Conservation (phyloP, 495 filamentous ascomycete genomes). For the Talaromyces thailandensis region DNA sequence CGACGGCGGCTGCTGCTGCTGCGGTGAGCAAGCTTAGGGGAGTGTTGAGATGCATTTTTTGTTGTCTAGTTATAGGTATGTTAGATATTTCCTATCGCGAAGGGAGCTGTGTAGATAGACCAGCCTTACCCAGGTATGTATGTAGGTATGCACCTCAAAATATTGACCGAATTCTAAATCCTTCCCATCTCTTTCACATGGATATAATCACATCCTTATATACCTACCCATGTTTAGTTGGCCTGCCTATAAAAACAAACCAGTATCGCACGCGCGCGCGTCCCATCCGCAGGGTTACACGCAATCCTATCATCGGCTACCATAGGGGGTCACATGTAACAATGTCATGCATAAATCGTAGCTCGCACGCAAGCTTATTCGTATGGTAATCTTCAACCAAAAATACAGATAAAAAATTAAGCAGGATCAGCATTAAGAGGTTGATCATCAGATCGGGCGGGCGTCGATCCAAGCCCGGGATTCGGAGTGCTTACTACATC, state of each 20-base stretch:
- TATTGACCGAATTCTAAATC: background rate
- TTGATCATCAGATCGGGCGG: background rate
- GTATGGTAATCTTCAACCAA: too few species aligned
- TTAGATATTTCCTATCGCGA: background rate
- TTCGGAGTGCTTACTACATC: too few species aligned
- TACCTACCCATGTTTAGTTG: background rate
- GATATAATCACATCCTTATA: background rate
- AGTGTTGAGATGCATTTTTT: background rate
- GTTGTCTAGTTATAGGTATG: background rate
- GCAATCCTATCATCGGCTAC: background rate
- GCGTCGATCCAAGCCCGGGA: background rate
- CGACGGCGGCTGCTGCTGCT: background rate
- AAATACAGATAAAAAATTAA: too few species aligned
- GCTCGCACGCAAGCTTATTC: background rate
- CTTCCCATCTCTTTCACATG: background rate
- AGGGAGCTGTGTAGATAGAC: background rate
- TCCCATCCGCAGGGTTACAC: background rate
- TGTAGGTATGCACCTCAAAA: background rate
- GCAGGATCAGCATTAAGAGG: background rate
- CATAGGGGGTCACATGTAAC: background rate
- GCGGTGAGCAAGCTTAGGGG: background rate
- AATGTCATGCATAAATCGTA: background rate
- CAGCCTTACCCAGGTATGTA: background rate
- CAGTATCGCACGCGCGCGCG: background rate
- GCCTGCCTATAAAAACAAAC: background rate